Percentiles rank a stretch among this genome's conserved stretches.
These are phyloP conservation scores for Rehmannia glutinosa DNA, from an alignment of 257 asterid species.

Conservation along the genomic window DNA sequence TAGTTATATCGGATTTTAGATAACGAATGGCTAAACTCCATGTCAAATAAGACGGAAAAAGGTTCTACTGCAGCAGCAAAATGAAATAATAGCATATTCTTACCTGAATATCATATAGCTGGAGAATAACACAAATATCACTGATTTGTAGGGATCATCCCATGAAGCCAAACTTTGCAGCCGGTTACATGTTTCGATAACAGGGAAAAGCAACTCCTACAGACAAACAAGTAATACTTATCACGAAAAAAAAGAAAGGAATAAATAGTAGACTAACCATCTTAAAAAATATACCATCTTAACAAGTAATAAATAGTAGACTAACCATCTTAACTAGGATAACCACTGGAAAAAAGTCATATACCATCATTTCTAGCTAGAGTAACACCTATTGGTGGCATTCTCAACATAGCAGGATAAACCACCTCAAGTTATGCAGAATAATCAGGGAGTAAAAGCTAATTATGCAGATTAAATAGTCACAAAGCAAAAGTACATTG, in stretches of 20 bases:
- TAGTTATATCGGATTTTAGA: neutral
- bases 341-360: neutral
- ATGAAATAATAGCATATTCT: constrained; percentile 2
- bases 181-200: constrained; percentile 35
- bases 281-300: neutral
- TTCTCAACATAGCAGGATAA: neutral
- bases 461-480: neutral
- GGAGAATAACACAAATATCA: constrained; percentile 44
- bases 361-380: constrained; percentile 7
- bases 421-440: neutral
- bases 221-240: constrained; percentile 18
- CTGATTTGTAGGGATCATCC: constrained; percentile 74
- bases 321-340: neutral
- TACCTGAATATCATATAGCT: constrained; percentile 64
- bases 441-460: neutral
- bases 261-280: neutral
- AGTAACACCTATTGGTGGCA: constrained; percentile 5
- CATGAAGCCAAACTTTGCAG: constrained; percentile 65
- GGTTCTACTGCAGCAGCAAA: constrained; percentile 1
- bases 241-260: constrained; percentile 15
- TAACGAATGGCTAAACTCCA: neutral
- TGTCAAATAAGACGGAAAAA: neutral
- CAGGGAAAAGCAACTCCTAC: constrained; percentile 80
- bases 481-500: neutral
- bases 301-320: neutral